Percentiles rank a stretch among this genome's conserved stretches.
phyloP scores from a whole-genome alignment of 495 filamentous ascomycete species.

The Rhizodiscina lignyota region DNA sequence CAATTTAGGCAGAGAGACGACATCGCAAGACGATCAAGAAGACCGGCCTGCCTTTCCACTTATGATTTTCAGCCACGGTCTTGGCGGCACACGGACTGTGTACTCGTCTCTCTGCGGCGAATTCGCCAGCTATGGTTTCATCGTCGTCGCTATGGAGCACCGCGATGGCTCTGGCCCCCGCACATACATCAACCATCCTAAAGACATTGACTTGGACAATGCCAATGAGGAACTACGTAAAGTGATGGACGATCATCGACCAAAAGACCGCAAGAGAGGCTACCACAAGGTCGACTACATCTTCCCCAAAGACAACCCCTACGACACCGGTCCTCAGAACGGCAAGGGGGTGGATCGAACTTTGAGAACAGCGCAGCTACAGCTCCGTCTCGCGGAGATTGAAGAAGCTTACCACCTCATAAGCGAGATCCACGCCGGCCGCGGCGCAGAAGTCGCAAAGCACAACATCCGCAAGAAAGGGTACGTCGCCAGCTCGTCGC shows the following conservation, averaged over 20 bases:
- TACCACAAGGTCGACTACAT: slow-evolving; percentile 27
- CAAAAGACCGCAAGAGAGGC: slow-evolving; percentile 11
- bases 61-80: slow-evolving; percentile 29
- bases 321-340: slow-evolving; percentile 22
- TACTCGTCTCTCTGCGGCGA: slow-evolving; percentile 28
- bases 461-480: slow-evolving; percentile 32
- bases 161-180: slow-evolving; percentile 26
- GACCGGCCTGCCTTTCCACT: slow-evolving; percentile 24
- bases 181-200: slow-evolving; percentile 24
- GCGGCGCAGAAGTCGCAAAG: slow-evolving; percentile 19
- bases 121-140: slow-evolving; percentile 30
- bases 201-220: slow-evolving; percentile 7
- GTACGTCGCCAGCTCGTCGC: slow-evolving; percentile 33
- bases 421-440: slow-evolving; percentile 16
- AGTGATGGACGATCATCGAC: slow-evolving; percentile 15
- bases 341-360: slow-evolving; percentile 25
- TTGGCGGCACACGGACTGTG: slow-evolving; percentile 26
- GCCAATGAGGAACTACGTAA: slow-evolving; percentile 14
- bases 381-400: slow-evolving; percentile 25
- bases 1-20: no score
- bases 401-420: slow-evolving; percentile 25
- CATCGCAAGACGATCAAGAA: slow-evolving; percentile 12
- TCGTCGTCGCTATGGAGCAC: slow-evolving; percentile 28
- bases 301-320: slow-evolving; percentile 25
- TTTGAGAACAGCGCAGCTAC: slow-evolving; percentile 25